These are phyloP conservation scores for Penicillium cinerascens DNA, from an alignment of 495 filamentous ascomycete genomes.

Conservation along the genomic window DNA sequence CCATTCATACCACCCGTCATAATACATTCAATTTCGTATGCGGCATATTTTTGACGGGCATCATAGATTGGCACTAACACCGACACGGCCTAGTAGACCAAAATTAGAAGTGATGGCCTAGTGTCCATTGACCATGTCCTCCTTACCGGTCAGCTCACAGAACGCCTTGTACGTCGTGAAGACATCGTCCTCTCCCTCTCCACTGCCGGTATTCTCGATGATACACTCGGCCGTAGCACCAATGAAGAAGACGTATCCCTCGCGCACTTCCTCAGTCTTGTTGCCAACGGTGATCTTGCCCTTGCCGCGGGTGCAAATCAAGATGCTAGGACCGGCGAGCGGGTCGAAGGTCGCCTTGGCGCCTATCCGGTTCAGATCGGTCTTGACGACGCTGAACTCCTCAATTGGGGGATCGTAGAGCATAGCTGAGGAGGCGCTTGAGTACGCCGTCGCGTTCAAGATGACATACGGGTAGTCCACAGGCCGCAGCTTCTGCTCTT, in stretches of 20 bases:
- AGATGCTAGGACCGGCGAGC: constrained; percentile 83
- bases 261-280: constrained; percentile 65
- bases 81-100: constrained; percentile 14
- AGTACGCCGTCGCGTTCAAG: constrained; percentile 74
- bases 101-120: constrained; percentile 25
- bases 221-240: constrained; percentile 84
- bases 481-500: constrained; percentile 88
- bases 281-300: constrained; percentile 83
- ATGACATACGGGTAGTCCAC: constrained; percentile 77
- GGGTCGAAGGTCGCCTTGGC: constrained; percentile 82
- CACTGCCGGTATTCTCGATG: constrained; percentile 60
- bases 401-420: constrained; percentile 96
- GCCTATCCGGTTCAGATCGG: constrained; percentile 63
- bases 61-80: constrained; percentile 23
- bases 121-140: constrained; percentile 40
- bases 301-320: constrained; percentile 81
- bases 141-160: constrained; percentile 70
- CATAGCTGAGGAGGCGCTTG: constrained; percentile 60
- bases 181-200: constrained; percentile 48
- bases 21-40: neutral
- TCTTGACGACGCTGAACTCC: constrained; percentile 88
- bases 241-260: constrained; percentile 88
- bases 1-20: neutral
- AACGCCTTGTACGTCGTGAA: constrained; percentile 95
- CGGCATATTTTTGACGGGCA: neutral